Evolutionary conservation across 257 asterid genomes (phyloP).

Genomic region (Vinca minor): DNA sequence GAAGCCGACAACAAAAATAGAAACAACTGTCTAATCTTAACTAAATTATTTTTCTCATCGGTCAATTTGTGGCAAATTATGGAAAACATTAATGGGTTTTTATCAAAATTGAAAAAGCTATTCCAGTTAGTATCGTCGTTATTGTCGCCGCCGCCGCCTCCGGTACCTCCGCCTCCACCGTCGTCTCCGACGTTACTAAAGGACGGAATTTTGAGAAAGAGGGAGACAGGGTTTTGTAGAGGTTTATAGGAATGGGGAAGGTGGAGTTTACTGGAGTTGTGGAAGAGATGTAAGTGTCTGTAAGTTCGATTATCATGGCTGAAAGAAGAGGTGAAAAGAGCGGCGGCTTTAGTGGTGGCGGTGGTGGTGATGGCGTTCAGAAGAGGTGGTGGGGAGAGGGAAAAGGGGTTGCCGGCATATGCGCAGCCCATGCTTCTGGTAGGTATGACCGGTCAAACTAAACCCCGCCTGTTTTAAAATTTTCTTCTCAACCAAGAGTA

Average conservation of each 20-base stretch:
- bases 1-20: constrained; percentile 31
- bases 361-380: constrained; percentile 3
- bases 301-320: constrained; percentile 11
- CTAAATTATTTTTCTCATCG: constrained; percentile 13
- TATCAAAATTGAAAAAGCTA: constrained; percentile 35
- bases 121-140: constrained; percentile 24
- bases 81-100: constrained; percentile 24
- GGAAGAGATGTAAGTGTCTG: constrained; percentile 18
- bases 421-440: constrained; percentile 39
- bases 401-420: constrained; percentile 31
- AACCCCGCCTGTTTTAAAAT: neutral
- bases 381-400: constrained; percentile 13
- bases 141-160: constrained; percentile 31
- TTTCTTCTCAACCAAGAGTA: neutral
- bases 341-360: constrained; percentile 16
- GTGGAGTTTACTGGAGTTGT: neutral
- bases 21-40: constrained; percentile 12
- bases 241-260: constrained; percentile 22
- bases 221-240: constrained; percentile 17
- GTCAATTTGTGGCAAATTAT: constrained; percentile 20
- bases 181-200: neutral
- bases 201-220: constrained; percentile 5
- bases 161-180: constrained; percentile 16
- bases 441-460: constrained; percentile 3
- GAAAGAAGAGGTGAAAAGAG: constrained; percentile 13